Evolutionary conservation across 805 yeast genomes (phyloP).

Genomic region (Jamesozyma lodderae): DNA sequence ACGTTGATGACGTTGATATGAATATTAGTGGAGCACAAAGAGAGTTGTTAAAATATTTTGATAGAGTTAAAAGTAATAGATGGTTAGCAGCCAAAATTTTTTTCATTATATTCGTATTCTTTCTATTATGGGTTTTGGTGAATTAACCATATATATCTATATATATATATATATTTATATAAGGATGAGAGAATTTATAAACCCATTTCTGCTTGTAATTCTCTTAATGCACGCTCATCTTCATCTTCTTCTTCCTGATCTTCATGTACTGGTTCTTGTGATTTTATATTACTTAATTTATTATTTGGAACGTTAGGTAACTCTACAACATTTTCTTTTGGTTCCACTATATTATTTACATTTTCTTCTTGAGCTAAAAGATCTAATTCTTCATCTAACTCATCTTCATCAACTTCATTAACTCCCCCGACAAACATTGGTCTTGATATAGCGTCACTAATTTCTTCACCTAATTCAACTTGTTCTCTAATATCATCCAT

Average conservation of each 20-base stretch:
- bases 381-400: constrained; percentile 88
- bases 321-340: constrained; percentile 19
- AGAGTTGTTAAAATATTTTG: constrained; percentile 82
- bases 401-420: constrained; percentile 75
- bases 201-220: constrained; percentile 82
- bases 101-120: constrained; percentile 72
- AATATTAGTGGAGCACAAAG: constrained; percentile 92
- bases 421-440: constrained; percentile 64
- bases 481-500: constrained; percentile 98
- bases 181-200: constrained; percentile 37
- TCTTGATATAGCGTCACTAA: constrained; percentile 90
- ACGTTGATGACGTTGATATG: constrained; percentile 85
- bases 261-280: constrained; percentile 1
- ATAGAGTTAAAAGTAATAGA: constrained; percentile 78
- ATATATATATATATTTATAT: neutral
- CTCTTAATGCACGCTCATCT: constrained; percentile 73
- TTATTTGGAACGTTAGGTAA: constrained; percentile 42
- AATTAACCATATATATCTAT: constrained; percentile 32
- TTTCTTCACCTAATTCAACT: constrained; percentile 89
- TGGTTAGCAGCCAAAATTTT: constrained; percentile 88
- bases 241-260: constrained; percentile 56
- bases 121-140: constrained; percentile 70
- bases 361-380: constrained; percentile 71
- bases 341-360: constrained; percentile 3
- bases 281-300: constrained; percentile 17